Conservation (phyloP, 176 grass and related monocot genomes). For the Oryza glaberrima region DNA sequence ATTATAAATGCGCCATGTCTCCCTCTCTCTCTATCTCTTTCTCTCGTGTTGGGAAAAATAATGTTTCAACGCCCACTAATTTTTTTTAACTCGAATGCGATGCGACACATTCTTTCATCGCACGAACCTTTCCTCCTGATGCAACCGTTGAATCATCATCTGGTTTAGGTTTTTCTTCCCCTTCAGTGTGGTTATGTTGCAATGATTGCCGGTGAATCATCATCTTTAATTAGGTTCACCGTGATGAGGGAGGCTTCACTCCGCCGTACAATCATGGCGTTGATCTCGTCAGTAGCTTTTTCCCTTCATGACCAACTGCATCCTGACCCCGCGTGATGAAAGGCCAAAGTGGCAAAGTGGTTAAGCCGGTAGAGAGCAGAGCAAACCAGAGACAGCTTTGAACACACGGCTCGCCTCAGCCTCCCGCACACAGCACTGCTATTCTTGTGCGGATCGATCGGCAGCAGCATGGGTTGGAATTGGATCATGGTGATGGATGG, state of each 20-base stretch:
- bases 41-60: background rate
- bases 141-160: background rate
- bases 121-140: background rate
- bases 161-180: background rate
- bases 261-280: background rate
- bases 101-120: background rate
- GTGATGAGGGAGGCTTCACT: background rate
- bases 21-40: background rate
- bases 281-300: constrained; percentile 12
- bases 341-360: constrained; percentile 40
- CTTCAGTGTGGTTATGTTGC: background rate
- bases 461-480: background rate
- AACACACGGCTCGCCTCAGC: constrained; percentile 18
- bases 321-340: background rate
- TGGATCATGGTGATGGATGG: background rate
- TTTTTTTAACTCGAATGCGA: background rate
- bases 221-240: background rate
- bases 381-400: background rate
- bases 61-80: background rate
- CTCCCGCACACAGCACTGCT: background rate
- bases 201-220: constrained; percentile 21
- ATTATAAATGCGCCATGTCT: constrained; percentile 16
- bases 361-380: constrained; percentile 3
- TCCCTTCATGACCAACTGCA: background rate
- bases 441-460: background rate